Base-by-base conservation (phyloP, 495 filamentous ascomycete genomes). In the Hypoxylon fragiforme region DNA sequence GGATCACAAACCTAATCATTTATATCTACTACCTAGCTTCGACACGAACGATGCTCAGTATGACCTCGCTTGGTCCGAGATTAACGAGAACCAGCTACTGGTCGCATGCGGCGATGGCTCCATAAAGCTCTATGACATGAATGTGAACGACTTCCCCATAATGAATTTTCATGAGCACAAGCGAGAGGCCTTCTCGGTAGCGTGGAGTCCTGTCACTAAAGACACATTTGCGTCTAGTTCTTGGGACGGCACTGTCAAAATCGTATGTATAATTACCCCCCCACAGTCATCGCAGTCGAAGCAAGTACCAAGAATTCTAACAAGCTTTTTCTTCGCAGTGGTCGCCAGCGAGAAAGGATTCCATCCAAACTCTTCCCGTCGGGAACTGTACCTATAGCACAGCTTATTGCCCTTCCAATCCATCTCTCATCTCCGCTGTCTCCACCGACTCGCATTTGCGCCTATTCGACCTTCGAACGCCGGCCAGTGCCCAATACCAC, bases 41-140 rank as follows among this genome's bases (percentile, higher is more conserved):
- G 92, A 96, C 62, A 98, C 94, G 26, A 94, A 97, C 77, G 95
- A 97, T 69, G 87, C 90, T 32, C 87, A 96, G 62, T 98, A 91
- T 72, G 94, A 98, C 71, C 78, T 90, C 31, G 78, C 90, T 54
- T 97, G 92, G 91, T 95, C 90, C 49, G 94, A 98, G 73, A 78
- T 87, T 44, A 88, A 98, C 78, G 91, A 96, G 76, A 90, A 94
- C 70, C 94, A 98, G 73, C 77, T 96, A 54, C 82, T 91, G 12
- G 83, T 87, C 2, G 95, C 89, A 2, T 85, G 84, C 28, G 94
- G 94, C 49, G 94, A 98, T 70, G 94, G 94, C 47, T 89, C 87
- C 51, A 81, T 98, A 67, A 97, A 96, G 73, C 84, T 98, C 38
- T 98, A 91, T 74, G 94, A 98, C 73, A 77, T 87, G 53, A 80